phyloP scores from a whole-genome alignment of 352 stramenopile species.

The Globisporangium cederbergense region DNA sequence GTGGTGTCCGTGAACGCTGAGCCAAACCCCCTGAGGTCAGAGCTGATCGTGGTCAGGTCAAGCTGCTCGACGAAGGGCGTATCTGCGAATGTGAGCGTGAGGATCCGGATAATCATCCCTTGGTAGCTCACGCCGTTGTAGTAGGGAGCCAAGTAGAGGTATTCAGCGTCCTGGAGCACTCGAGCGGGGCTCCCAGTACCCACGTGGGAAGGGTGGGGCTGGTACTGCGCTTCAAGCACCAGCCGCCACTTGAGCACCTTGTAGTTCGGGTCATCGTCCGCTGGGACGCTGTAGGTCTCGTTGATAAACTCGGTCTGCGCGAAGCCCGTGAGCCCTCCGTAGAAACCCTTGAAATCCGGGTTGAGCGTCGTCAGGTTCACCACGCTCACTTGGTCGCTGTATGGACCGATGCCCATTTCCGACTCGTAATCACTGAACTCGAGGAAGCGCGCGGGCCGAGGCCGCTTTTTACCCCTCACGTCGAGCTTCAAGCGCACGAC shows the following conservation, averaged over 20 bases:
- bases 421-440: conserved; percentile 82
- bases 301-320: conserved; percentile 48
- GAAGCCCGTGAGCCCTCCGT: conserved; percentile 60
- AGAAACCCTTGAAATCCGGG: conserved; percentile 48
- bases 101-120: conserved; percentile 51
- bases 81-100: conserved; percentile 43
- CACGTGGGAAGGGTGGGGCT: conserved; percentile 33
- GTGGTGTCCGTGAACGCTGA: conserved; percentile 52
- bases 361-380: conserved; percentile 58
- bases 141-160: conserved; percentile 67
- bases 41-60: conserved; percentile 39
- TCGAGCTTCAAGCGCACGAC: conserved; percentile 68
- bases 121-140: conserved; percentile 54
- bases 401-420: conserved; percentile 58
- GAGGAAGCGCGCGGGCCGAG: conserved; percentile 63
- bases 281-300: conserved; percentile 54
- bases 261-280: conserved; percentile 48
- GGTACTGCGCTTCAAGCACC: conserved; percentile 48
- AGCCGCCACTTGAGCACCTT: conserved; percentile 37
- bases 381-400: conserved; percentile 47
- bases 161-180: conserved; percentile 45
- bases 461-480: conserved; percentile 70
- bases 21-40: conserved; percentile 45
- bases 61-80: conserved; percentile 54
- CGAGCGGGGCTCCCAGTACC: conserved; percentile 32